These are phyloP conservation scores for Trifolium subterraneum DNA, from an alignment of 306 rosid species.

Conservation along the genomic window DNA sequence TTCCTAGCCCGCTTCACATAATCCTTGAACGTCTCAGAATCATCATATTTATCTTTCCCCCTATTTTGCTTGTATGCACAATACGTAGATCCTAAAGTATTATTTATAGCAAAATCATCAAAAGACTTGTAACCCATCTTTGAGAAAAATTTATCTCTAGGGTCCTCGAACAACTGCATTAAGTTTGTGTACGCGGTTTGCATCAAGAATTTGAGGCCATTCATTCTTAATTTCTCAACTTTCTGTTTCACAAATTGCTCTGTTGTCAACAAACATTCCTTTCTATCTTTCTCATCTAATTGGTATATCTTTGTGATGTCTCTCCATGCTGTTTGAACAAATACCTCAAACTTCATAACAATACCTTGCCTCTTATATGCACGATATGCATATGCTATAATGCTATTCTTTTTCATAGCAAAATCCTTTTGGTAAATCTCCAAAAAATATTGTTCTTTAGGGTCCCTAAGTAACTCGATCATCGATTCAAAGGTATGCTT, in stretches of 20 bases:
- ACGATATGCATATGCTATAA: background rate
- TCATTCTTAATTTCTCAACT: conserved; percentile 1
- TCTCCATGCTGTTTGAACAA: background rate
- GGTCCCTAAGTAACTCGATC: conserved; percentile 38
- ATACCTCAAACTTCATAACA: background rate
- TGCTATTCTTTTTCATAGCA: background rate
- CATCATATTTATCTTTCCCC: background rate
- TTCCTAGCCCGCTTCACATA: conserved; percentile 26
- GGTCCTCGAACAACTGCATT: background rate
- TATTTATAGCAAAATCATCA: background rate
- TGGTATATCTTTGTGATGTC: conserved; percentile 14
- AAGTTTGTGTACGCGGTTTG: background rate
- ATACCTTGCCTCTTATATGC: background rate
- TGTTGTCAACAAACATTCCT: background rate
- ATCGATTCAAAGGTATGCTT: conserved; percentile 33
- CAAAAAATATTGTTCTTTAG: conserved; percentile 21
- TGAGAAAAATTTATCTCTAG: background rate
- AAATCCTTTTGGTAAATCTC: conserved; percentile 14
- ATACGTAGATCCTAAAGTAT: background rate
- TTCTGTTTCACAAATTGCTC: background rate
- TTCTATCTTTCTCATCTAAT: background rate
- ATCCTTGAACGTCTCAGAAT: conserved; percentile 41
- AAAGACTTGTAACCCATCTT: conserved; percentile 4
- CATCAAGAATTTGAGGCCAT: background rate
- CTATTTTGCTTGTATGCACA: background rate